Base-by-base conservation (phyloP, 768 basidiomycete genomes). In the Leccinum rimulosum region DNA sequence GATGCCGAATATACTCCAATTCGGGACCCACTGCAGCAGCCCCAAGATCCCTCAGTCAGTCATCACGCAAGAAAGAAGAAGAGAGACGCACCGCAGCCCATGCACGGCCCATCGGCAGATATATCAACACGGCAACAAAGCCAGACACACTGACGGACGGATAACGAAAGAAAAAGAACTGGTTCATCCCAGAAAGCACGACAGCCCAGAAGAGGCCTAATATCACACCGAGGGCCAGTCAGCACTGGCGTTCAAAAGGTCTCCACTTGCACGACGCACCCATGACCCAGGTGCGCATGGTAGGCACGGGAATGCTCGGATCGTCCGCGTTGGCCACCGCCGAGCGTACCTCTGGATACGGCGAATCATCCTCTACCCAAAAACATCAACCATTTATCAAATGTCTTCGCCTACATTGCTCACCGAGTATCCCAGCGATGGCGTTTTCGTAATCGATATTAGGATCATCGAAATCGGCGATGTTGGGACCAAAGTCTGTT, bases 271-370 rank as follows among this genome's bases (percentile, higher is more conserved):
- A 5, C 33, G 33, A 40, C 10, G 6, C 61, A 66, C 86, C 86
- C 47, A 87, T 73, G 0, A 81, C 73, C 84, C 85, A 87, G 6
- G 82, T 79, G 51, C 85, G 83, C 25, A 92, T 38, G 36, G 82
- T 82, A 33, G 79, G 79, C 5, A 76, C 79, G 1, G 87, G 87
- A 75, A 89, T 88, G 36, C 73, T 72, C 4, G 80, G 80, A 68
- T 90, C 88, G 65, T 91, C 88, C 33, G 82, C 84, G 70, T 88
- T 89, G 19, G 86, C 83, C 9, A 90, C 88, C 7, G 89, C 88
- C 8, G 87, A 84, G 49, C 89, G 83, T 12, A 91, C 89, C 70
- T 93, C 91, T 6, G 88, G 89, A 68, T 93, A 93, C 4, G 91
- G 91, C 3, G 89, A 91, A 69, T 93, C 91, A 63, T 92, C 88